Evolutionary conservation across 257 asterid species (phyloP).

Genomic region (Leptodermis oblonga): DNA sequence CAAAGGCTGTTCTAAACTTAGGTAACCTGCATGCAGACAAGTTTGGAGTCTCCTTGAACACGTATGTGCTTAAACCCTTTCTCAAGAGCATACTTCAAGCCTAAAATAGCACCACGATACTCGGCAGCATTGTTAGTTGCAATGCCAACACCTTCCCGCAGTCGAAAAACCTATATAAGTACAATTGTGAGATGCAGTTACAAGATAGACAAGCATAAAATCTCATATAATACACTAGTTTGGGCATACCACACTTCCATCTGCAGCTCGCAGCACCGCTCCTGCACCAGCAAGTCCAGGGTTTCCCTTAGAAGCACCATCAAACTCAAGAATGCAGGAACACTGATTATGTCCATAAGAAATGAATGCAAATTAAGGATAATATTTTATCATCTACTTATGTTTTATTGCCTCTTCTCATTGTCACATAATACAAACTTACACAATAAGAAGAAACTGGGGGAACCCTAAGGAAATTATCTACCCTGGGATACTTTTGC

Average conservation of each 20-base stretch:
- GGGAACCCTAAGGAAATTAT: constrained; percentile 71
- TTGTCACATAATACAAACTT: constrained; percentile 31
- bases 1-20: not conserved
- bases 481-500: constrained; percentile 56
- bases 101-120: constrained; percentile 81
- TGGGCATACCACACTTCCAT: constrained; percentile 72
- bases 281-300: constrained; percentile 99
- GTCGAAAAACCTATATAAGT: constrained; percentile 54
- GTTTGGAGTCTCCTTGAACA: constrained; percentile 94
- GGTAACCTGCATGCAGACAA: constrained; percentile 97
- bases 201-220: not conserved
- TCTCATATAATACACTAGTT: constrained; percentile 9
- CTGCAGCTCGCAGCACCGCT: constrained; percentile 74
- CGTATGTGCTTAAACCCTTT: constrained; percentile 84
- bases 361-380: not conserved
- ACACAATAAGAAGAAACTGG: constrained; percentile 85
- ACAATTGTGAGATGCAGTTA: constrained; percentile 1
- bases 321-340: constrained; percentile 81
- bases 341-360: constrained; percentile 37
- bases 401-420: not conserved
- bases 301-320: constrained; percentile 96
- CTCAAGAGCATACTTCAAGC: constrained; percentile 77
- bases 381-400: not conserved
- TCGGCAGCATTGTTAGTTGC: constrained; percentile 97
- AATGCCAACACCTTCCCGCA: constrained; percentile 93